phyloP scores from a whole-genome alignment of 1,139 yeast genomes.

The Saccharomyces hybrid region DNA sequence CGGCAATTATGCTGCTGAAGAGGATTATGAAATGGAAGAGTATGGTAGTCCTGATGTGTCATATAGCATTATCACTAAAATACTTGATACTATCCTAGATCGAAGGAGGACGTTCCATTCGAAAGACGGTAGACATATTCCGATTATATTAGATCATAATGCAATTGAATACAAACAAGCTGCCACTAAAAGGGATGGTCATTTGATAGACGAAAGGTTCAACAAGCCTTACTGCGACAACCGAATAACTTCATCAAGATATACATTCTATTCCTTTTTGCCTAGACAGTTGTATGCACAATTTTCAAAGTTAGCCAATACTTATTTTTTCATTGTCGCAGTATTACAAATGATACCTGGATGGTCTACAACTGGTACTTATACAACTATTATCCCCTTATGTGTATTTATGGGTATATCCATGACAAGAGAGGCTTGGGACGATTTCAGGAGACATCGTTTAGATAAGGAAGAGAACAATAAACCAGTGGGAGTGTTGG shows the following conservation, averaged over 20 bases:
- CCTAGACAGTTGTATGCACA: conserved; percentile 89
- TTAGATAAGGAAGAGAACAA: conserved; percentile 82
- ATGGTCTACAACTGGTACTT: conserved; percentile 97
- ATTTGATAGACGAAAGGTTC: conserved; percentile 55
- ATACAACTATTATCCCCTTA: conserved; percentile 85
- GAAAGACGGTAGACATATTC: conserved; percentile 67
- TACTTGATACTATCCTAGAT: conserved; percentile 28
- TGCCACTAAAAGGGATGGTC: conserved; percentile 18
- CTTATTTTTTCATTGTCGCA: conserved; percentile 78
- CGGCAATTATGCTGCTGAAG: conserved; percentile 9
- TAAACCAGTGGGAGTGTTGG: conserved; percentile 37
- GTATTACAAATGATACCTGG: conserved; percentile 92
- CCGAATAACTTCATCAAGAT: conserved; percentile 77
- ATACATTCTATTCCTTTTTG: conserved; percentile 68
- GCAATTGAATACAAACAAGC: conserved; percentile 16
- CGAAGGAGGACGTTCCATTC: conserved; percentile 35
- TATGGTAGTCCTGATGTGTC: conserved; percentile 9
- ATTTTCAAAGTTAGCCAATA: conserved; percentile 84
- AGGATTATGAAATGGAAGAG: conserved; percentile 11
- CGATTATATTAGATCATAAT: conserved; percentile 42
- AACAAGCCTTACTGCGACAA: conserved; percentile 58
- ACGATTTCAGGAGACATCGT: conserved; percentile 80
- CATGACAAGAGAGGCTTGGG: conserved; percentile 86
- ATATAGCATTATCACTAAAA: conserved; percentile 15
- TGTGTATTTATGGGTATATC: conserved; percentile 83